Base-by-base conservation (phyloP, 2,329 filamentous ascomycete species). In the Claviceps citrina region DNA sequence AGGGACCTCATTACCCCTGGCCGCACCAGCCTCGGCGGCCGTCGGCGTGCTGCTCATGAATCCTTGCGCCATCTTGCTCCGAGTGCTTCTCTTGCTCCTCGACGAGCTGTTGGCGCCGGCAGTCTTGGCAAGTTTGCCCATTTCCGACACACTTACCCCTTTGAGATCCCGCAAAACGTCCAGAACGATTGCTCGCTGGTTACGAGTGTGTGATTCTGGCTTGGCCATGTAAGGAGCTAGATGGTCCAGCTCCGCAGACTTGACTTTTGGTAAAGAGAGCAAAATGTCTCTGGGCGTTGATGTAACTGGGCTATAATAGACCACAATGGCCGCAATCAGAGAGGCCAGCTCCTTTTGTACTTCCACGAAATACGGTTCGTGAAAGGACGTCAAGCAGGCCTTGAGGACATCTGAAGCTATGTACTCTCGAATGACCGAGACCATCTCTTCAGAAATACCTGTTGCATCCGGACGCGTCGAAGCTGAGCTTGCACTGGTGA, bases 331-430 rank as follows among this genome's bases (percentile, higher is more conserved):
- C 0, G 87, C 87, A 45, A 98, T 94, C 28, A 96, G 68, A 18
- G 78, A 74, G 1, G 86, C 89, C 18, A 98, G 70, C 38, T 98
- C 87, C 55, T 87, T 89, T 53, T 98, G 91, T 46, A 93, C 75
- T 49, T 98, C 91, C 26, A 95, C 87, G 59, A 96, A 98, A 59
- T 96, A 95, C 0, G 85, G 80, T 49, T 98, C 91, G 60, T 96
- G 84, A 38, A 98, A 76, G 2, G 84, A 93, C 2, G 80, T 84
- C 55, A 95, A 84, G 52, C 83, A 89, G 0, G 86, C 85, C 63
- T 87, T 84, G 37, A 98, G 72, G 2, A 96, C 84, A 48, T 94
- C 83, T 5, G 78, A 77, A 39, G 79, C 85, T 54, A 96, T 87
- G 59, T 87, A 98, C 53, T 94, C 85, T 39, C 87, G 78, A 46